Conservation (phyloP, 1,284 basidiomycete genomes). For the Leccinum fuscescens region DNA sequence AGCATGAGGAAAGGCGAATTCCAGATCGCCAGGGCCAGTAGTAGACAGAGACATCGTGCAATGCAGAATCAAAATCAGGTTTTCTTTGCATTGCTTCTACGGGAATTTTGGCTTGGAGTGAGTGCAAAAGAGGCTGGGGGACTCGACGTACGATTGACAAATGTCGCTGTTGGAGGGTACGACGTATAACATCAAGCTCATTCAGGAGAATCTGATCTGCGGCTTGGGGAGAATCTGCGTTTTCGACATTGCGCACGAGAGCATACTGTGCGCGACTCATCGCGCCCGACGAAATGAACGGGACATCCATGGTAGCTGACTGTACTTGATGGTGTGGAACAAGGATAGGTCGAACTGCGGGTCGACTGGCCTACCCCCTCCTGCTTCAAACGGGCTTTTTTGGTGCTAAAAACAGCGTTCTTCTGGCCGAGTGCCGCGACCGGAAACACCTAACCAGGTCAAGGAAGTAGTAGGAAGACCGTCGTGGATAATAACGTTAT, state of each 20-base stretch:
- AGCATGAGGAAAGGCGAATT: slow-evolving; percentile 70
- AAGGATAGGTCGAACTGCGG: background rate
- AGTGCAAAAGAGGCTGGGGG: slow-evolving; percentile 1
- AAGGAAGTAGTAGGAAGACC: background rate
- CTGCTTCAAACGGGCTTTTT: background rate
- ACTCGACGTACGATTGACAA: slow-evolving; percentile 49
- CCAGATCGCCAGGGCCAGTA: slow-evolving; percentile 43
- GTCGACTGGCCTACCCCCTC: background rate
- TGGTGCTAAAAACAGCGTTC: slow-evolving; percentile 11
- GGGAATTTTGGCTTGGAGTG: slow-evolving; percentile 13
- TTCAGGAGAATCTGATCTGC: slow-evolving; percentile 57
- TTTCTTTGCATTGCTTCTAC: slow-evolving; percentile 60
- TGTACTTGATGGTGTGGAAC: background rate
- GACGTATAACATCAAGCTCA: slow-evolving; percentile 57
- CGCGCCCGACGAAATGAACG: slow-evolving; percentile 73
- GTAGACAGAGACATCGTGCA: slow-evolving; percentile 54
- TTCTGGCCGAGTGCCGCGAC: slow-evolving; percentile 20
- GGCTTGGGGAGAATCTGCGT: slow-evolving; percentile 48
- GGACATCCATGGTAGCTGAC: slow-evolving; percentile 57
- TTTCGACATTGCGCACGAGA: slow-evolving; percentile 68
- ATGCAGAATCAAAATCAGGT: slow-evolving; percentile 64
- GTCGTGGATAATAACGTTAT: background rate
- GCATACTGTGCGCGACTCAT: slow-evolving; percentile 69
- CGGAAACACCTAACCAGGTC: background rate
- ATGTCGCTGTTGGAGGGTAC: slow-evolving; percentile 45